Percentiles rank a stretch among this genome's conserved stretches.
Conservation (phyloP, 2,329 filamentous ascomycete species). For the Microcera coccophila region DNA sequence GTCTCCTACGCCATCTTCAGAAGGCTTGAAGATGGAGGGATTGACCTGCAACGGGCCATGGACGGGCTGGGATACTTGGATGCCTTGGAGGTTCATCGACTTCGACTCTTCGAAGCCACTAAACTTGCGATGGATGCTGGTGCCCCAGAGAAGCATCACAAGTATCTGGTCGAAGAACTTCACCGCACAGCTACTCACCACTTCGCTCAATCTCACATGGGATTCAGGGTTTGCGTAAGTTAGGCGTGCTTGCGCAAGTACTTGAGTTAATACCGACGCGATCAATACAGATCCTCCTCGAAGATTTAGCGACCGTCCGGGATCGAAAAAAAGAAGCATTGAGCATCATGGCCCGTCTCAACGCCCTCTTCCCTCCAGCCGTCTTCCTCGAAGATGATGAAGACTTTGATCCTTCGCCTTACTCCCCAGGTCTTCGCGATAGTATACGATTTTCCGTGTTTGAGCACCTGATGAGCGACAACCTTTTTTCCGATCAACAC, state of each 20-base stretch:
- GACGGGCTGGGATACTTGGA: constrained; percentile 32
- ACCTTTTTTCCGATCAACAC: constrained; percentile 16
- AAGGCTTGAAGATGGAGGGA: constrained; percentile 24
- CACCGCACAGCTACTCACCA: constrained; percentile 26
- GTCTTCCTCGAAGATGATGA: constrained; percentile 18
- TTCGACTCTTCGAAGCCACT: constrained; percentile 25
- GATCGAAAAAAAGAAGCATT: constrained; percentile 10
- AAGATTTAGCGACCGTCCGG: constrained; percentile 15
- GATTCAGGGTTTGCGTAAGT: constrained; percentile 33
- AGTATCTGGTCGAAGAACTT: constrained; percentile 28
- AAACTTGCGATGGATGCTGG: constrained; percentile 12
- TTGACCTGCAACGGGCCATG: constrained; percentile 25
- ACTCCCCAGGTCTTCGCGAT: constrained; percentile 30
- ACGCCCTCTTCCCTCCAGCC: constrained; percentile 33
- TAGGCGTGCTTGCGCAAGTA: background rate
- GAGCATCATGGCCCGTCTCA: constrained; percentile 33
- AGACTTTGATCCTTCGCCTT: constrained; percentile 27
- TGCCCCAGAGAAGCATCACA: constrained; percentile 9
- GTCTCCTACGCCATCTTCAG: constrained; percentile 27
- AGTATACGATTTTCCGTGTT: constrained; percentile 35
- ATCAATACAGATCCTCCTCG: constrained; percentile 26
- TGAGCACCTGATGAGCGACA: constrained; percentile 30
- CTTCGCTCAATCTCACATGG: constrained; percentile 31
- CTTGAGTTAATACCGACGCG: constrained; percentile 2
- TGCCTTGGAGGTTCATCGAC: constrained; percentile 31